Base-by-base conservation (phyloP, 1,284 basidiomycete species). In the Sporisorium sorghi region DNA sequence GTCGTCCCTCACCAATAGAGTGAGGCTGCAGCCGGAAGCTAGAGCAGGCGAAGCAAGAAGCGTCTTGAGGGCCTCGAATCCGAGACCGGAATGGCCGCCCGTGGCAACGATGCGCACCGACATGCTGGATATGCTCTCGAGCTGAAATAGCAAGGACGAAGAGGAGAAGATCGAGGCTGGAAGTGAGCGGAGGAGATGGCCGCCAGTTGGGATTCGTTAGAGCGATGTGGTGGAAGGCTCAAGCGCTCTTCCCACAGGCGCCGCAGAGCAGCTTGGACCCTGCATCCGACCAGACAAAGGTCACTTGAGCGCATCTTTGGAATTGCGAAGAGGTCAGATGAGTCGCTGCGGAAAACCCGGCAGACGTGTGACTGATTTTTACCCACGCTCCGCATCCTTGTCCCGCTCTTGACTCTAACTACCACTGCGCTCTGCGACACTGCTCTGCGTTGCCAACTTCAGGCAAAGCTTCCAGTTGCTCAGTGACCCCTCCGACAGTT, bases 1-100 rank as follows among this genome's bases (percentile, higher is more conserved):
- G 11, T 43, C 39, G 32, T 75, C 63, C 6, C 72, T 40, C 3
- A 58, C 63, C 35, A 67, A 19, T 23, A 70, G n/a, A 15, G 63
- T 67, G 49, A 75, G 55, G n/a, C 42, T 49, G 49, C 55, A 51
- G 5, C 49, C 47, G 4, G 63, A 33, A 9, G 52, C 46, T 0
- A 65, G 21, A 6, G 33, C 14, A 4, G 63, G 52, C 10, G 67
- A 59, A 9, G 58, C 59, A 6, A 75, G 51, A 17, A 75, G 63
- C 23, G 63, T 52, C 43, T 75, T 70, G 67, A 75, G 58, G 2
- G 72, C 72, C 26, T 70, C 72, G 24, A 66, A 67, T 2, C 72
- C 72, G 2, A 75, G 57, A 5, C 72, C 72, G 2, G 72, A 75
- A 49, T 75, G 72, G 4, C 72, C 67, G 17, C 72, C 72, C 15